A percentile compares a stretch with the other conserved stretches of the same genome.
phyloP scores from a whole-genome alignment of 2,329 filamentous ascomycete genomes.

The Paraphaeosphaeria minitans region DNA sequence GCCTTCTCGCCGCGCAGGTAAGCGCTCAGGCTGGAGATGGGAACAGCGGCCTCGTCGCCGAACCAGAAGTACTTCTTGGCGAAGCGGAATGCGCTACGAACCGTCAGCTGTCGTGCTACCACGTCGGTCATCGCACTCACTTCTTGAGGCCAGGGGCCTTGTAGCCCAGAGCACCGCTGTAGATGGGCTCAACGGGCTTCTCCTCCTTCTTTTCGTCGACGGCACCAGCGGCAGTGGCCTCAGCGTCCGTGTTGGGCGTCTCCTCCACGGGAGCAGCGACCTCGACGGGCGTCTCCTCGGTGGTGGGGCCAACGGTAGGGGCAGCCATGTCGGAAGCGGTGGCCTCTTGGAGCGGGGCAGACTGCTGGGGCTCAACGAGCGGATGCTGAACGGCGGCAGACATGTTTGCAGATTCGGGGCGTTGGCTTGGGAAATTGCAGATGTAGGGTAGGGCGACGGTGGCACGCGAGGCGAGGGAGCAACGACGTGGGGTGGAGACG shows the following conservation, averaged over 20 bases:
- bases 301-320: slow-evolving; percentile 44
- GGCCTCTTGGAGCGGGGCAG: slow-evolving; percentile 35
- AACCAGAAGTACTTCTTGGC: slow-evolving; percentile 86
- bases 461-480: slow-evolving; percentile 16
- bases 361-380: slow-evolving; percentile 52
- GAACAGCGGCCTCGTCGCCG: slow-evolving; percentile 66
- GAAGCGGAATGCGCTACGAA: slow-evolving; percentile 79
- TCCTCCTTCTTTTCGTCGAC: slow-evolving; percentile 52
- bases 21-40: slow-evolving; percentile 72
- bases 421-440: slow-evolving; percentile 14
- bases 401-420: slow-evolving; percentile 59
- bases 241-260: slow-evolving; percentile 41
- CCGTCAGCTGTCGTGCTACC: slow-evolving; percentile 19
- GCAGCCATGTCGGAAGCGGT: slow-evolving; percentile 43
- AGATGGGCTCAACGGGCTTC: slow-evolving; percentile 67
- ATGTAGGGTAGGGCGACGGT: slow-evolving; percentile 12
- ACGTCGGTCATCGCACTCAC: slow-evolving; percentile 60
- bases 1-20: slow-evolving; percentile 92
- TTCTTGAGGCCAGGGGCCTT: slow-evolving; percentile 89
- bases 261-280: slow-evolving; percentile 49
- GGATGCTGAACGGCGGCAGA: slow-evolving; percentile 73
- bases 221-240: slow-evolving; percentile 29
- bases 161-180: slow-evolving; percentile 85
- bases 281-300: slow-evolving; percentile 49
- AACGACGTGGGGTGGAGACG: slow-evolving; percentile 28